Percentiles rank a stretch among this genome's conserved stretches.
phyloP scores from a whole-genome alignment of 2,329 filamentous ascomycete species.

The Xylaria sp. region DNA sequence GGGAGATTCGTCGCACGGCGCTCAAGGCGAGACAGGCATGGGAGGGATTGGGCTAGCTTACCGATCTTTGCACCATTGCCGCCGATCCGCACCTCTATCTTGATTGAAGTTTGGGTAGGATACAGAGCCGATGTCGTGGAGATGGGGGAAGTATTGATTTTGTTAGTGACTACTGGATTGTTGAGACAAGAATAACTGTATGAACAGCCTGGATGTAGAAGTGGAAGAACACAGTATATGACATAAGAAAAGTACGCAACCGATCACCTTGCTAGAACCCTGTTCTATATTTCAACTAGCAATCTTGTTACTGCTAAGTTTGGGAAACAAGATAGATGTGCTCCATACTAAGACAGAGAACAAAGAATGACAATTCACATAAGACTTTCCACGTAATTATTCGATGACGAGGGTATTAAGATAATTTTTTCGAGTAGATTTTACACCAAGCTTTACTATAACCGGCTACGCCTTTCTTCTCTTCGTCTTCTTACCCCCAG shows the following conservation, averaged over 20 bases:
- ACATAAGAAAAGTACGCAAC: not conserved
- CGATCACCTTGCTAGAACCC: not conserved
- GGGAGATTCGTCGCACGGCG: constrained; percentile 63
- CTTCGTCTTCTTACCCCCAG: constrained; percentile 47
- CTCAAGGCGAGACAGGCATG: constrained; percentile 61
- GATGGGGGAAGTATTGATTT: not conserved
- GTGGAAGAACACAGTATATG: not conserved
- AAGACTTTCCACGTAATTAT: not conserved
- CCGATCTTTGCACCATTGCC: not conserved
- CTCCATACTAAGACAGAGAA: not conserved
- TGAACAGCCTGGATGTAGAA: not conserved
- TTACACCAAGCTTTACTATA: constrained; percentile 16
- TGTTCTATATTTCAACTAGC: not conserved
- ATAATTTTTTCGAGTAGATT: constrained; percentile 12
- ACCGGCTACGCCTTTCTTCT: constrained; percentile 48
- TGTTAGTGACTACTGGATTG: not conserved
- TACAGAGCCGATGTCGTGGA: not conserved
- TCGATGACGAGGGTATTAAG: constrained; percentile 33
- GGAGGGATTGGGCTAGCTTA: constrained; percentile 44
- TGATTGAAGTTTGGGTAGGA: not conserved
- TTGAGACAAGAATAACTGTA: not conserved
- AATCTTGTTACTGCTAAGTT: not conserved
- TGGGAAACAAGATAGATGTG: constrained; percentile 2
- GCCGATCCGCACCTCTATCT: not conserved
- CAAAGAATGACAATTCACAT: constrained; percentile 5